phyloP scores from a whole-genome alignment of 805 yeast genomes.

The Kodamaea neixiangensis region DNA sequence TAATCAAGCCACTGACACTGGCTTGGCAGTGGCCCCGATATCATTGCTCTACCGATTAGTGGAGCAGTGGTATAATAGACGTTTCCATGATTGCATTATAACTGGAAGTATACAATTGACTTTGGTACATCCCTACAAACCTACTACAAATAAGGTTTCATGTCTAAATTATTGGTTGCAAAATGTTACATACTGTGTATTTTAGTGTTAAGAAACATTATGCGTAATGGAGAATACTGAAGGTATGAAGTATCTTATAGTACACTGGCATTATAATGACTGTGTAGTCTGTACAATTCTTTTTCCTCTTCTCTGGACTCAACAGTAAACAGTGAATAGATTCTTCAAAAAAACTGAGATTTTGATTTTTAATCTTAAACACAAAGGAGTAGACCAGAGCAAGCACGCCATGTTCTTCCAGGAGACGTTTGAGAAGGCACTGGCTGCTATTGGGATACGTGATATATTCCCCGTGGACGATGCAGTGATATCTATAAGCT shows the following conservation, averaged over 20 bases:
- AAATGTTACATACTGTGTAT: neutral
- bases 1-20: too few species aligned
- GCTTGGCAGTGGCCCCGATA: neutral
- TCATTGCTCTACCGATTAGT: neutral
- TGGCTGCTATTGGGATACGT: neutral
- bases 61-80: too few species aligned
- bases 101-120: too few species aligned
- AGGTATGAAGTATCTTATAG: too few species aligned
- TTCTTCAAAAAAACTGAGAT: neutral
- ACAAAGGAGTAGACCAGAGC: neutral
- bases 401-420: neutral
- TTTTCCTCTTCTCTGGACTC: too few species aligned
- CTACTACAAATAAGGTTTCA: neutral
- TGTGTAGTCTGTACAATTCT: too few species aligned
- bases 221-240: too few species aligned
- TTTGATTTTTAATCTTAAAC: neutral
- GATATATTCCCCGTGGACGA: neutral
- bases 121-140: too few species aligned
- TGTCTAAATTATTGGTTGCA: neutral
- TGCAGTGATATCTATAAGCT: neutral
- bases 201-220: too few species aligned
- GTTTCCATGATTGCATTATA: too few species aligned
- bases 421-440: neutral
- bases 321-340: too few species aligned
- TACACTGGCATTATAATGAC: too few species aligned